A percentile compares a stretch with the other conserved stretches of the same genome.
phyloP scores from a whole-genome alignment of 1,284 basidiomycete genomes.

The Ganoderma lucidum region DNA sequence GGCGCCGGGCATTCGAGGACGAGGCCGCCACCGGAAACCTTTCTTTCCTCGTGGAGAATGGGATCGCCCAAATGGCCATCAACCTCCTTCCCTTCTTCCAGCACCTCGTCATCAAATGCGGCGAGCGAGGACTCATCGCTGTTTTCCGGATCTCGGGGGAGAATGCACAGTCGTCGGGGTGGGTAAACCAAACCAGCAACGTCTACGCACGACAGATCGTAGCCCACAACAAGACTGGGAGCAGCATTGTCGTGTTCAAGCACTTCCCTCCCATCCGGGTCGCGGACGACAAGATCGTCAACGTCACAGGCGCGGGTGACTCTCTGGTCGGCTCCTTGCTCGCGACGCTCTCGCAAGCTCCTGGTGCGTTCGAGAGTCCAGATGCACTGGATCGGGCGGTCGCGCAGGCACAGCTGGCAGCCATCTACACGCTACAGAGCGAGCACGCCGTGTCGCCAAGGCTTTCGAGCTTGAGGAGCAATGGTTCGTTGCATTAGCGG shows the following conservation, averaged over 20 bases:
- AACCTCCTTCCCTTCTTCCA: slow-evolving; percentile 84
- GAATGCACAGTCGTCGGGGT: slow-evolving; percentile 49
- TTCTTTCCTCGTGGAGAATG: slow-evolving; percentile 71
- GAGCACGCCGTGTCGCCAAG: slow-evolving; percentile 70
- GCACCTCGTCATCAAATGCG: slow-evolving; percentile 86
- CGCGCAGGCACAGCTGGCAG: slow-evolving; percentile 67
- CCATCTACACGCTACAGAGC: slow-evolving; percentile 69
- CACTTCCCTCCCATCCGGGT: slow-evolving; percentile 73
- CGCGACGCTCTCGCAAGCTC: slow-evolving; percentile 58
- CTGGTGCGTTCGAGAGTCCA: slow-evolving; percentile 54
- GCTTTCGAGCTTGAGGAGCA: slow-evolving; percentile 47
- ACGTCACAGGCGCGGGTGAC: slow-evolving; percentile 93
- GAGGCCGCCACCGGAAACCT: slow-evolving; percentile 54
- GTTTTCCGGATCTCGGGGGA: slow-evolving; percentile 62
- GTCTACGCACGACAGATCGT: slow-evolving; percentile 57
- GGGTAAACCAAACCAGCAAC: slow-evolving; percentile 58
- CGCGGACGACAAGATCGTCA: slow-evolving; percentile 56
- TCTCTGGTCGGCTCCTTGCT: slow-evolving; percentile 83
- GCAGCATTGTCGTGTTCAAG: slow-evolving; percentile 64
- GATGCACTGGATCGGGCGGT: slow-evolving; percentile 52
- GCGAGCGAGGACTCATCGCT: slow-evolving; percentile 70
- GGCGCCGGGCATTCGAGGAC: slow-evolving; percentile 48
- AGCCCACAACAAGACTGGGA: slow-evolving; percentile 53
- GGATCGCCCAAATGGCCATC: slow-evolving; percentile 81
- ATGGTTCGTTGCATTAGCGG: slow-evolving; percentile 14